Conservation (phyloP, 2,329 filamentous ascomycete species). For the Trichothecium sympodiale region DNA sequence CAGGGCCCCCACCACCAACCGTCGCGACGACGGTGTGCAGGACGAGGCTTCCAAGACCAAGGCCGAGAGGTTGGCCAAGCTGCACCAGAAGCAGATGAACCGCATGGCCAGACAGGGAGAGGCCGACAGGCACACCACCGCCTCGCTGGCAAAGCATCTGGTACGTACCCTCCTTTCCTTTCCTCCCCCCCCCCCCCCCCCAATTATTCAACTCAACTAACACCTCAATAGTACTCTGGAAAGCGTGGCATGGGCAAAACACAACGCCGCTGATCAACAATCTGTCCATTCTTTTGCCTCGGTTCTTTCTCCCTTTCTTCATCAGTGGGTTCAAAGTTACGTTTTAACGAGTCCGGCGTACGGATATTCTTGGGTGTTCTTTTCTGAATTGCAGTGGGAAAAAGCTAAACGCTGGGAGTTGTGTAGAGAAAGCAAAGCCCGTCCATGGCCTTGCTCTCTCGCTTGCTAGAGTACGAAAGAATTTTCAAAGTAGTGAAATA, state of each 20-base stretch:
- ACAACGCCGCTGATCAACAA: slow-evolving; percentile 45
- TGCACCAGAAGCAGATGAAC: slow-evolving; percentile 98
- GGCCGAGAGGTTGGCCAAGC: slow-evolving; percentile 77
- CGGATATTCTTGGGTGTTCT: neutral
- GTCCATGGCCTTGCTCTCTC: too few species aligned
- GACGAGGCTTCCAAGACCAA: slow-evolving; percentile 57
- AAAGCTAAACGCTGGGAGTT: too few species aligned
- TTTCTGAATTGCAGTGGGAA: too few species aligned
- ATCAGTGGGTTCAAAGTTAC: too few species aligned
- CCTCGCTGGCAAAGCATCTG: slow-evolving; percentile 80
- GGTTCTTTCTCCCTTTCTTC: neutral
- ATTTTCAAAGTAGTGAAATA: neutral
- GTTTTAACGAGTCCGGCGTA: slow-evolving; percentile 1
- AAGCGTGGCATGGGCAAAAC: slow-evolving; percentile 94
- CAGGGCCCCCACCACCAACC: slow-evolving; percentile 49
- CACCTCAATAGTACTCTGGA: slow-evolving; percentile 56
- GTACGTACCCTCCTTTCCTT: slow-evolving; percentile 43
- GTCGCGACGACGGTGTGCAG: slow-evolving; percentile 66
- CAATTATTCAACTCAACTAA: slow-evolving; percentile 17
- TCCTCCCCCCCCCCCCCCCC: slow-evolving; percentile 1
- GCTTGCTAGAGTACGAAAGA: too few species aligned
- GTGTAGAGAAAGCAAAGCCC: too few species aligned
- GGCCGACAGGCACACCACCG: slow-evolving; percentile 80
- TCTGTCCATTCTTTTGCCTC: slow-evolving; percentile 1
- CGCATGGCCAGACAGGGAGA: slow-evolving; percentile 94